Percentiles rank a stretch among this genome's conserved stretches.
These are phyloP conservation scores for Candida namnaoensis DNA, from an alignment of 805 yeast genomes.

Conservation along the genomic window DNA sequence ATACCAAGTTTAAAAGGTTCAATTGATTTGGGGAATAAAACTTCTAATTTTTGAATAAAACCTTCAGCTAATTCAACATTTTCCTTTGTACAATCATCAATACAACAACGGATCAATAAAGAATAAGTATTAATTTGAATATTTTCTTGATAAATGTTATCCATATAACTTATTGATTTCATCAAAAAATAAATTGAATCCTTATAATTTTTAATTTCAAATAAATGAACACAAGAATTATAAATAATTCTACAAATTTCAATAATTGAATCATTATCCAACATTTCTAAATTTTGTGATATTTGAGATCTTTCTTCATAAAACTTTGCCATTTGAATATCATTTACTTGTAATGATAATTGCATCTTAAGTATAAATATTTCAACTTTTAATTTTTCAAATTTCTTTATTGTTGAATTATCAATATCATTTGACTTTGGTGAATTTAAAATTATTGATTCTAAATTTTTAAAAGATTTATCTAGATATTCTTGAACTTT, in stretches of 20 bases:
- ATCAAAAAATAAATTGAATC: constrained; percentile 11
- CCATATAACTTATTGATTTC: constrained; percentile 5
- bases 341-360: constrained; percentile 18
- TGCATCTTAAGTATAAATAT: constrained; percentile 23
- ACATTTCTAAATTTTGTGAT: constrained; percentile 1
- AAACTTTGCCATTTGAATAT: constrained; percentile 25
- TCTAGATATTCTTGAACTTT: constrained; percentile 23
- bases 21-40: constrained; percentile 17
- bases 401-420: constrained; percentile 3
- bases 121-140: constrained; percentile 13
- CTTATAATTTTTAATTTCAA: constrained; percentile 3
- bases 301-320: constrained; percentile 22
- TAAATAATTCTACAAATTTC: constrained; percentile 25
- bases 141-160: constrained; percentile 8
- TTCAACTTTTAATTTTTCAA: constrained; percentile 17
- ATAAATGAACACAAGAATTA: constrained; percentile 20
- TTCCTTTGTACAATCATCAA: constrained; percentile 13
- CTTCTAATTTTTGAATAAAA: constrained; percentile 16
- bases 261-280: constrained; percentile 12
- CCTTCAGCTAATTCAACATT: constrained; percentile 11
- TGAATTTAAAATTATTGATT: constrained; percentile 3
- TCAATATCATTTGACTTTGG: constrained; percentile 2
- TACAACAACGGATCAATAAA: constrained; percentile 18
- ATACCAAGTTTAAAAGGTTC: constrained; percentile 23
- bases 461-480: constrained; percentile 13